These are phyloP conservation scores for Ascochyta pisi DNA, from an alignment of 2,329 filamentous ascomycete species.

Conservation along the genomic window DNA sequence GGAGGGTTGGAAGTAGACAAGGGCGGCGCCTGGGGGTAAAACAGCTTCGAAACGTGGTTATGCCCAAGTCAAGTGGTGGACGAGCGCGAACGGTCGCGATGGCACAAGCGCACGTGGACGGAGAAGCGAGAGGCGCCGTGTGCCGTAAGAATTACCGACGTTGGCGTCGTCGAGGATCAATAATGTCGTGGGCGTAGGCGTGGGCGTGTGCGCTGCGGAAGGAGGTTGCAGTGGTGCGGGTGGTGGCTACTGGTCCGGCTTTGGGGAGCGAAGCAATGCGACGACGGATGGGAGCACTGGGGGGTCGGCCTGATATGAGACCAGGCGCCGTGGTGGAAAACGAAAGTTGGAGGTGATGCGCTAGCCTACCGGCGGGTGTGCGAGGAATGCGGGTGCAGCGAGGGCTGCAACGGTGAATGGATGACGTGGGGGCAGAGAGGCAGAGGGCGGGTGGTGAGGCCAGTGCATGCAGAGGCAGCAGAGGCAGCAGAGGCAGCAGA, in stretches of 20 bases:
- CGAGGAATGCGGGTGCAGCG: slow-evolving; percentile 38
- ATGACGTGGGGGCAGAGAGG: slow-evolving; percentile 11
- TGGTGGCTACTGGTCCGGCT: slow-evolving; percentile 14
- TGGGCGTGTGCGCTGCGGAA: neutral
- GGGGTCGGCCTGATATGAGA: slow-evolving; percentile 33
- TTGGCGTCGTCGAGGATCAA: slow-evolving; percentile 6
- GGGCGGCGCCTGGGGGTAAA: slow-evolving; percentile 33
- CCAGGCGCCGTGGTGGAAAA: slow-evolving; percentile 19
- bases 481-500: slow-evolving; percentile 18
- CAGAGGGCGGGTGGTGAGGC: slow-evolving; percentile 32
- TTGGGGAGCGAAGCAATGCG: slow-evolving; percentile 23
- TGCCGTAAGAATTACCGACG: slow-evolving; percentile 24
- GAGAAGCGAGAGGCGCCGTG: slow-evolving; percentile 34
- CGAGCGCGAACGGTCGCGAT: slow-evolving; percentile 7
- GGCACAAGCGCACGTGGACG: slow-evolving; percentile 16
- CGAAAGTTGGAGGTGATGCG: slow-evolving; percentile 28
- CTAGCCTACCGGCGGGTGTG: slow-evolving; percentile 28
- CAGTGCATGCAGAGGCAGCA: slow-evolving; percentile 30
- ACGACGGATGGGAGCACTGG: slow-evolving; percentile 10
- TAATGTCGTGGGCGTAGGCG: slow-evolving; percentile 17
- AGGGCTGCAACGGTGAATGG: slow-evolving; percentile 25
- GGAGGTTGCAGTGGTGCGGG: slow-evolving; percentile 23
- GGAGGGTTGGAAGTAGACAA: slow-evolving; percentile 25
- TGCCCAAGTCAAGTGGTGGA: slow-evolving; percentile 24
- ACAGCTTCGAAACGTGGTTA: slow-evolving; percentile 47